These are phyloP conservation scores for Arabis hirsuta DNA, from an alignment of 345 rosid genomes.

Conservation along the genomic window DNA sequence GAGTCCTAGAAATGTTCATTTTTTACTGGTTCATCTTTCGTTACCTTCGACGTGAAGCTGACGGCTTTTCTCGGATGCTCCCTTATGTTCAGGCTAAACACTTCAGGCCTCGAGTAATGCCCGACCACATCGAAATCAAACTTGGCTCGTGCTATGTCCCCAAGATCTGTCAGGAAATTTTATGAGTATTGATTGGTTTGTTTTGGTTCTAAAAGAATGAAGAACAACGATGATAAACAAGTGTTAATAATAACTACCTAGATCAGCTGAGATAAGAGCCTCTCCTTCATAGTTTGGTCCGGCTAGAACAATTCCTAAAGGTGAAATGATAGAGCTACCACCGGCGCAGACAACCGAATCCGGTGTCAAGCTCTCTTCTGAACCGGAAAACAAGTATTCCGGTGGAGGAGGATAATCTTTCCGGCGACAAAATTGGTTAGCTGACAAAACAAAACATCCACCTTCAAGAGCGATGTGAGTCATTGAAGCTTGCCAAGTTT, in stretches of 20 bases:
- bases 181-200: neutral
- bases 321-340: conserved; percentile 90
- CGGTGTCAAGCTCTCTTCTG: conserved; percentile 66
- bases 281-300: conserved; percentile 95
- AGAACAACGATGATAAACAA: neutral
- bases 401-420: conserved; percentile 95
- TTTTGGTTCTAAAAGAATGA: neutral
- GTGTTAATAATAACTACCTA: conserved; percentile 53
- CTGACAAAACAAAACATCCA: conserved; percentile 88
- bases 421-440: conserved; percentile 86
- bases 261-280: conserved; percentile 82
- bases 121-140: conserved; percentile 96
- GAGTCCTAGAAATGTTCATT: conserved; percentile 13
- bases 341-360: conserved; percentile 90
- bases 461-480: conserved; percentile 97
- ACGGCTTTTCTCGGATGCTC: conserved; percentile 80
- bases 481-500: conserved; percentile 85
- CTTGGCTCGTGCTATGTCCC: conserved; percentile 87
- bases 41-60: conserved; percentile 55
- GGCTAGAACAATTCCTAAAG: conserved; percentile 77
- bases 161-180: conserved; percentile 60
- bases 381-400: conserved; percentile 68
- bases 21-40: conserved; percentile 40
- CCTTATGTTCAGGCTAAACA: conserved; percentile 79
- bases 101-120: conserved; percentile 92